Base-by-base conservation (phyloP, 257 asterid species). In the Ballota nigra region DNA sequence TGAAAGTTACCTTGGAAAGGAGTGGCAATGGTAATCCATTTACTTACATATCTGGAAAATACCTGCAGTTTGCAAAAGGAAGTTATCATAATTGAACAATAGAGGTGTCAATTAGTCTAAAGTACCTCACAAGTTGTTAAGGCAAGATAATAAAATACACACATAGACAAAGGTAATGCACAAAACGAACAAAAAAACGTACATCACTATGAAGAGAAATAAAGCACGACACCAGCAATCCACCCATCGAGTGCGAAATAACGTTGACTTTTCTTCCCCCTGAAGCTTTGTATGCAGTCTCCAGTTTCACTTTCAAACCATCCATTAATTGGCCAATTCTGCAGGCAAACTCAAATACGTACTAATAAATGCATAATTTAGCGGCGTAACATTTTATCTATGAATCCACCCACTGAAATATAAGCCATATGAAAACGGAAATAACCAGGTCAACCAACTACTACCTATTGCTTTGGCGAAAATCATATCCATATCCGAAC, bases 231-330 rank as follows among this genome's bases (percentile, higher is more conserved):
- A 94, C 87, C 16, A 94, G 83, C 86, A 94, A 78, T 84, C 98
- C 99, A 61, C 99, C 99, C 99, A 94, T 94, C 9, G 99, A 94
- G 76, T 94, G 99, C 4, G 99, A 91, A 73, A 91, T 91, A 69
- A 94, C 72, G 75, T 85, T 90, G 77, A 91, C 90, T 88, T 94
- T 91, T 81, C 99, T 83, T 24, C 93, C 97, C 40, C 98, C 96
- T 4, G 99, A 89, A 78, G 97, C 97, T 78, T 88, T 79, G 85
- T 83, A 83, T 33, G 96, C 98, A 76, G 91, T 63, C 78, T 86
- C 91, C 82, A 94, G 45, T 75, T 77, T 94, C 64, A 83, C 82
- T 77, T 86, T 81, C 18, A 94, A 86, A 69, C 86, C 95, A 70
- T 91, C 88, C 80, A 94, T 78, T 81, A 79, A 71, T 79, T 81